Conservation (phyloP, 306 rosid species). For the Corylus americana region DNA sequence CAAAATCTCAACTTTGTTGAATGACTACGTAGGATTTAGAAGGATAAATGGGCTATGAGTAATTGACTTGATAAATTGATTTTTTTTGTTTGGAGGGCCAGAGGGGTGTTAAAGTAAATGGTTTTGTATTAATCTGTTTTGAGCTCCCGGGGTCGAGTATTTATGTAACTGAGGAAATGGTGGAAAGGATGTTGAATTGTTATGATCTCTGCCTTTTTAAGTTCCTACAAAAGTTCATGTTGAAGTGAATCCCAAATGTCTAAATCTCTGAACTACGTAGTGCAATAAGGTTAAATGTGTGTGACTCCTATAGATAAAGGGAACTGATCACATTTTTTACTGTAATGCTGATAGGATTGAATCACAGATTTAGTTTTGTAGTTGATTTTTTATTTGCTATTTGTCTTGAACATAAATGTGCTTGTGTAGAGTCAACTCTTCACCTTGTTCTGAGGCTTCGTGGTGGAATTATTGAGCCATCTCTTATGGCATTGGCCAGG, state of each 20-base stretch:
- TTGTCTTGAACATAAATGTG: background rate
- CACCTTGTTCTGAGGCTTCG: constrained; percentile 99
- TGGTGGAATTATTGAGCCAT: constrained; percentile 97
- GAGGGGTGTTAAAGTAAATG: too few species aligned
- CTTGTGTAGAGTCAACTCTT: constrained; percentile 78
- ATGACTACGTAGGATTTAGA: background rate
- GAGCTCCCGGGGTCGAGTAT: background rate
- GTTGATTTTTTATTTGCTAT: background rate
- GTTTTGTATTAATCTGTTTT: too few species aligned
- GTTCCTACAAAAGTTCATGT: background rate
- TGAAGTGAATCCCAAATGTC: background rate
- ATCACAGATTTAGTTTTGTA: background rate
- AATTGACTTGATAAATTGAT: too few species aligned
- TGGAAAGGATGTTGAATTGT: background rate
- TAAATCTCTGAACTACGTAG: background rate
- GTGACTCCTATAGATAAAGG: background rate
- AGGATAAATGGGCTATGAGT: background rate
- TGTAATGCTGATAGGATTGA: background rate
- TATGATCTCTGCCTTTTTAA: background rate
- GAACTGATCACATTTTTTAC: background rate
- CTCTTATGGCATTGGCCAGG: constrained; percentile 97
- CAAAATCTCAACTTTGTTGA: background rate
- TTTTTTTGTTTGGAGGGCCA: too few species aligned
- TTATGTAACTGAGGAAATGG: background rate
- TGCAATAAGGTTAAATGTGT: background rate